Evolutionary conservation across 2,329 filamentous ascomycete species (phyloP).

Genomic region (Aureobasidium leucospermi): DNA sequence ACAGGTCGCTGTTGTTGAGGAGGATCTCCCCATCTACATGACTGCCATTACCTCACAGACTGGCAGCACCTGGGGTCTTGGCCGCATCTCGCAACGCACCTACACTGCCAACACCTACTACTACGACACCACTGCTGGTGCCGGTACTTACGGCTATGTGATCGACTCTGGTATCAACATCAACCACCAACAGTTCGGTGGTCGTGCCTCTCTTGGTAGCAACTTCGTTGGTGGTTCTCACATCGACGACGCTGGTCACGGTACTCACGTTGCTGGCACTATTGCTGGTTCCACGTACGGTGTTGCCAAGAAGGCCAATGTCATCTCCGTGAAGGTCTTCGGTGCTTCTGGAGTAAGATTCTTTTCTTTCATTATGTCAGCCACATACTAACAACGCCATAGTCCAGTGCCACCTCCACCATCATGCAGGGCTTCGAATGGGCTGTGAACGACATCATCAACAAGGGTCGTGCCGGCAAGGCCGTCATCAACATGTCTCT

Average conservation of each 20-base stretch:
- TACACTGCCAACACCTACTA: constrained; percentile 13
- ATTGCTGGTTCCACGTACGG: constrained; percentile 55
- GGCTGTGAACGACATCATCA: constrained; percentile 30
- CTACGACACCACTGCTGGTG: constrained; percentile 16
- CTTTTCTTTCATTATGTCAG: not conserved
- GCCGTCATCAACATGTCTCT: constrained; percentile 52
- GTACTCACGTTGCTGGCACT: constrained; percentile 57
- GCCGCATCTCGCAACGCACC: constrained; percentile 17
- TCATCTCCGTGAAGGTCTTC: constrained; percentile 54
- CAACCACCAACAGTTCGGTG: constrained; percentile 28
- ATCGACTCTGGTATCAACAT: constrained; percentile 28
- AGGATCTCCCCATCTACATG: constrained; percentile 14
- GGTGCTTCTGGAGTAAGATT: constrained; percentile 15
- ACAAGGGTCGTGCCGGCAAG: constrained; percentile 24
- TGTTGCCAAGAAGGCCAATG: constrained; percentile 51
- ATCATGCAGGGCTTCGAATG: constrained; percentile 56
- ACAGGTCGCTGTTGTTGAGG: constrained; percentile 4
- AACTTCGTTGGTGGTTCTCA: constrained; percentile 25
- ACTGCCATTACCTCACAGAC: constrained; percentile 15
- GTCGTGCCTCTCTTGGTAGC: constrained; percentile 28
- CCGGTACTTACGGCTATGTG: constrained; percentile 35
- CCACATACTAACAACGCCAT: not conserved
- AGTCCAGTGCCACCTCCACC: constrained; percentile 40
- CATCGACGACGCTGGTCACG: constrained; percentile 52
- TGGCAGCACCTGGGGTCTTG: constrained; percentile 20